Evolutionary conservation across 257 asterid genomes (phyloP).

Genomic region (Perilla frutescens): DNA sequence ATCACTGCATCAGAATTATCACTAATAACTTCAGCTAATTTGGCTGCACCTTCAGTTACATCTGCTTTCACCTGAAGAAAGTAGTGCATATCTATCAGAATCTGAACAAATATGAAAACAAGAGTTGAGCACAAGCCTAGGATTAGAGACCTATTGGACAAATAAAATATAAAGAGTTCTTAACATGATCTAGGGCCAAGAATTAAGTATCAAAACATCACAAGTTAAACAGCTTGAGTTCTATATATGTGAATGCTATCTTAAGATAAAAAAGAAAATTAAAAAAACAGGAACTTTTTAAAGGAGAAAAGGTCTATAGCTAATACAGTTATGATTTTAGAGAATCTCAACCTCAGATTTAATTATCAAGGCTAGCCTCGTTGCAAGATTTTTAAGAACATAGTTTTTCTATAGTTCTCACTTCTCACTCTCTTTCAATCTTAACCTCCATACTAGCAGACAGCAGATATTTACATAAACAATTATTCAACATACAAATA

Average conservation of each 20-base stretch:
- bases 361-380: neutral
- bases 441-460: constrained; percentile 10
- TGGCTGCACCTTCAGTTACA: constrained; percentile 84
- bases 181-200: constrained; percentile 5
- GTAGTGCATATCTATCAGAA: neutral
- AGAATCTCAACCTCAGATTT: neutral
- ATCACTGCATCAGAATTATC: constrained; percentile 92
- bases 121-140: neutral
- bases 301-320: neutral
- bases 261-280: too few relatives aligned
- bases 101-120: neutral
- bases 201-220: neutral
- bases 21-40: constrained; percentile 81
- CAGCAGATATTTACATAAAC: constrained; percentile 3
- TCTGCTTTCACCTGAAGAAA: constrained; percentile 82
- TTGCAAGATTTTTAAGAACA: neutral
- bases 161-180: neutral
- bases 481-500: neutral
- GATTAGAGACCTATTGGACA: neutral
- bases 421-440: constrained; percentile 21
- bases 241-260: too few relatives aligned
- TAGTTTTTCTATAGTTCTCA: neutral
- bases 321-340: neutral
- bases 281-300: neutral
- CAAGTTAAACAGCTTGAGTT: too few relatives aligned